phyloP scores from a whole-genome alignment of 164 flowering plant species.

The Aristolochia californica region DNA sequence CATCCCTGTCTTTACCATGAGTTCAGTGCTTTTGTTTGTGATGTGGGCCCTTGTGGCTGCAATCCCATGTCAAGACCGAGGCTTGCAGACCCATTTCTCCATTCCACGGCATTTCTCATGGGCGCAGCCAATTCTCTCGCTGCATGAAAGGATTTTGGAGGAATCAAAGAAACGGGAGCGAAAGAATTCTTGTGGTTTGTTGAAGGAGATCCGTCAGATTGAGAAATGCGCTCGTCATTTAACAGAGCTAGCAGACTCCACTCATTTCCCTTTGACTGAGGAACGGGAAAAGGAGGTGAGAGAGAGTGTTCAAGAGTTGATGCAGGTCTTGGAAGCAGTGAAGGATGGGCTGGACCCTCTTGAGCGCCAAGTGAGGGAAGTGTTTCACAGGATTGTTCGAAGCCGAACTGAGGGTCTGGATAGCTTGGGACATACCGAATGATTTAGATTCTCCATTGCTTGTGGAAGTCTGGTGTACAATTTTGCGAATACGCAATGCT shows the following conservation, averaged over 20 bases:
- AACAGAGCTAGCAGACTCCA: slow-evolving; percentile 52
- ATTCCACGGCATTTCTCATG: slow-evolving; percentile 56
- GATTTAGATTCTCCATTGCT: neutral
- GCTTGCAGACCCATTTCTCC: slow-evolving; percentile 64
- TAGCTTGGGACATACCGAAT: slow-evolving; percentile 36
- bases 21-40: slow-evolving; percentile 49
- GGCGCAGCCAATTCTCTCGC: slow-evolving; percentile 42
- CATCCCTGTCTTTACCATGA: slow-evolving; percentile 65
- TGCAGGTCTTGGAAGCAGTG: slow-evolving; percentile 30
- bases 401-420: slow-evolving; percentile 82
- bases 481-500: neutral
- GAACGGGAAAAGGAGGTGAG: slow-evolving; percentile 59
- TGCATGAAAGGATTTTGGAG: slow-evolving; percentile 73
- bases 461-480: neutral
- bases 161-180: slow-evolving; percentile 78
- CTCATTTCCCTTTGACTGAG: slow-evolving; percentile 52
- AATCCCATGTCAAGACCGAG: slow-evolving; percentile 93
- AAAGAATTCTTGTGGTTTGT: slow-evolving; percentile 51
- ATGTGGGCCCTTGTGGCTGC: slow-evolving; percentile 96
- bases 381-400: slow-evolving; percentile 65
- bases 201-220: slow-evolving; percentile 68
- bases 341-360: slow-evolving; percentile 67
- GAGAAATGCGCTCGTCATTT: slow-evolving; percentile 54
- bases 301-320: slow-evolving; percentile 41
- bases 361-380: slow-evolving; percentile 79